Conservation (phyloP, 2,329 filamentous ascomycete species). For the Daldinia eschscholtzii region DNA sequence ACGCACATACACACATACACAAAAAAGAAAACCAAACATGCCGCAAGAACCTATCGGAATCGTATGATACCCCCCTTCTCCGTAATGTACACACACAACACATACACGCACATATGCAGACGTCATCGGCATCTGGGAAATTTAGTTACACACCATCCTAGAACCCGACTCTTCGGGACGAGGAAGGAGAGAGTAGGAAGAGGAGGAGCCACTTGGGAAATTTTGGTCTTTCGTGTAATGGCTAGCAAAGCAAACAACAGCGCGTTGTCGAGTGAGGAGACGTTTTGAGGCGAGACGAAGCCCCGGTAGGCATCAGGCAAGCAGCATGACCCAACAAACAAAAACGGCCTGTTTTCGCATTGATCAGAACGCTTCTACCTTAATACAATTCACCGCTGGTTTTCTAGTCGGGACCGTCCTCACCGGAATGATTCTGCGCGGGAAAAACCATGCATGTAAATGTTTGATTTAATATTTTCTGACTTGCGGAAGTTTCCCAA, state of each 20-base stretch:
- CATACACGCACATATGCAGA: neutral
- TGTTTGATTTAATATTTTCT: slow-evolving; percentile 14
- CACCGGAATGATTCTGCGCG: slow-evolving; percentile 25
- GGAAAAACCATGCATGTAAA: slow-evolving; percentile 21
- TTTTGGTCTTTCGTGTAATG: slow-evolving; percentile 5
- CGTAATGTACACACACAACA: slow-evolving; percentile 6
- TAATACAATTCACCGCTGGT: slow-evolving; percentile 18
- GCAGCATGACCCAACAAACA: slow-evolving; percentile 6
- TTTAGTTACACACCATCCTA: slow-evolving; percentile 7
- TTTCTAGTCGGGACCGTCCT: slow-evolving; percentile 27
- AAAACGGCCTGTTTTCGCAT: slow-evolving; percentile 19
- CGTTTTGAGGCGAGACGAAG: slow-evolving; percentile 7
- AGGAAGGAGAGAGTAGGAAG: neutral
- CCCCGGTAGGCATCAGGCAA: neutral
- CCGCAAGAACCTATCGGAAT: slow-evolving; percentile 16
- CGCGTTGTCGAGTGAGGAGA: slow-evolving; percentile 11
- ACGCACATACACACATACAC: neutral
- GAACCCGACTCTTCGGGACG: neutral
- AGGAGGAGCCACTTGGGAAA: neutral
- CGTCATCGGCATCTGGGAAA: slow-evolving; percentile 3
- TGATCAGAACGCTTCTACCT: slow-evolving; percentile 33
- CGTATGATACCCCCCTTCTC: slow-evolving; percentile 3
- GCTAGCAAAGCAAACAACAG: slow-evolving; percentile 14
- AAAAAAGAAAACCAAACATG: slow-evolving; percentile 12
- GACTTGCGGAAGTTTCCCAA: slow-evolving; percentile 14